Percentiles rank a stretch among this genome's conserved stretches.
Evolutionary conservation across 1,284 basidiomycete species (phyloP).

Genomic region (Papiliotrema fonsecae): DNA sequence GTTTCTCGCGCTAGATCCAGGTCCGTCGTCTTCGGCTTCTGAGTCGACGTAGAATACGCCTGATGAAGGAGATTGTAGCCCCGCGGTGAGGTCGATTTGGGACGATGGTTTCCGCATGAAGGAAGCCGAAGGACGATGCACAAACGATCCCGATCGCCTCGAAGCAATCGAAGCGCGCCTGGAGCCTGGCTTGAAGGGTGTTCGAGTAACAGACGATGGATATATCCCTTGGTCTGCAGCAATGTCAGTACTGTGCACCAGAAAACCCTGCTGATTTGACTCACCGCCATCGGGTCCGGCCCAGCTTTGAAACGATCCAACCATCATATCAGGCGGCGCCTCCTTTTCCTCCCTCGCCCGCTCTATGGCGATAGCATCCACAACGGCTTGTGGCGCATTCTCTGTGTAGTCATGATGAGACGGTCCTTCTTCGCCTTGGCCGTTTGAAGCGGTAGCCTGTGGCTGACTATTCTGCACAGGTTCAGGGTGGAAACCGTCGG

Average conservation of each 20-base stretch:
- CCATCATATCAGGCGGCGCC: conserved; percentile 34
- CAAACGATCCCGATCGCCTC: conserved; percentile 19
- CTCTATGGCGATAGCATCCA: conserved; percentile 34
- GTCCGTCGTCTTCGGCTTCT: conserved; percentile 38
- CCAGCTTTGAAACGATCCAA: conserved; percentile 33
- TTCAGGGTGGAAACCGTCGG: conserved; percentile 20
- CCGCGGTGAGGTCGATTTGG: conserved; percentile 15
- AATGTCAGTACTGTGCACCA: too few relatives aligned
- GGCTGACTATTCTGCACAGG: conserved; percentile 1
- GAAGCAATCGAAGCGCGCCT: conserved; percentile 33
- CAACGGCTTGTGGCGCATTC: conserved; percentile 32
- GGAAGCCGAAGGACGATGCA: conserved; percentile 12
- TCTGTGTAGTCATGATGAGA: conserved; percentile 35
- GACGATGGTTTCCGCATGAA: conserved; percentile 17
- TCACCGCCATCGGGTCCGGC: conserved; percentile 22
- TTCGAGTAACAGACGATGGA: conserved; percentile 38
- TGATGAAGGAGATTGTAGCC: conserved; percentile 29
- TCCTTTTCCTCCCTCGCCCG: conserved; percentile 28
- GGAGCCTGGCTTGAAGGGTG: conserved; percentile 28
- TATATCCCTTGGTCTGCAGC: conserved; percentile 27
- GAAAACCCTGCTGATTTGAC: conserved; percentile 4
- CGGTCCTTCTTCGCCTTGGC: conserved; percentile 7
- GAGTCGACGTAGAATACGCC: conserved; percentile 39
- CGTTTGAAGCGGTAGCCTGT: neutral
- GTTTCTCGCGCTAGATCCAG: conserved; percentile 2